Conservation (phyloP, 192 early-diverging fungal genomes). For the Hyaloraphidium curvatum region DNA sequence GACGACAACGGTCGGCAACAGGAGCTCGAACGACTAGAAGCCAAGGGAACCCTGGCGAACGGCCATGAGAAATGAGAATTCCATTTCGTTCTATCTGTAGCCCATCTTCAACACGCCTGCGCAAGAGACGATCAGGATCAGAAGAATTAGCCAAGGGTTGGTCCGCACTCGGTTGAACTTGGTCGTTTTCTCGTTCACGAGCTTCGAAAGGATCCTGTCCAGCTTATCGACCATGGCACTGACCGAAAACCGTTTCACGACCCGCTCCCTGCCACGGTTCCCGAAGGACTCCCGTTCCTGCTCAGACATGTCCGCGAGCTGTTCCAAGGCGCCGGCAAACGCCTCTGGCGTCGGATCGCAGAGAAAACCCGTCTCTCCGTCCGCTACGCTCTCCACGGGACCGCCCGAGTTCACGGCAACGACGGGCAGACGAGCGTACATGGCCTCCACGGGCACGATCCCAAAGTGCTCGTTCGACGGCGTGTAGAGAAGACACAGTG, state of each 20-base stretch:
- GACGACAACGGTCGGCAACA: too few species aligned
- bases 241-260: conserved; percentile 39
- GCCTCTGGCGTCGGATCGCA: conserved; percentile 29
- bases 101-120: too few species aligned
- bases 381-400: conserved; percentile 56
- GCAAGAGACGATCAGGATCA: too few species aligned
- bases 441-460: conserved; percentile 90
- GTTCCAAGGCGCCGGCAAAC: conserved; percentile 43
- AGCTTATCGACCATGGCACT: conserved; percentile 44
- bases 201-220: conserved; percentile 33
- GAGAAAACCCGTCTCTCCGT: conserved; percentile 59
- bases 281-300: conserved; percentile 51
- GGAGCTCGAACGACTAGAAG: too few species aligned
- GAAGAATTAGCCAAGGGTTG: too few species aligned
- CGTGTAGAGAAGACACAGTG: conserved; percentile 63
- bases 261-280: conserved; percentile 35
- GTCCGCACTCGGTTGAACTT: too few species aligned
- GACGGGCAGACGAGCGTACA: conserved; percentile 75
- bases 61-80: too few species aligned
- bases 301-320: conserved; percentile 46
- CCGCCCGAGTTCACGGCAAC: conserved; percentile 74
- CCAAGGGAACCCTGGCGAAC: too few species aligned
- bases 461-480: conserved; percentile 90
- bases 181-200: too few species aligned
- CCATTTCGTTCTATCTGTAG: too few species aligned